phyloP scores from a whole-genome alignment of 345 rosid genomes.

The Adansonia digitata region DNA sequence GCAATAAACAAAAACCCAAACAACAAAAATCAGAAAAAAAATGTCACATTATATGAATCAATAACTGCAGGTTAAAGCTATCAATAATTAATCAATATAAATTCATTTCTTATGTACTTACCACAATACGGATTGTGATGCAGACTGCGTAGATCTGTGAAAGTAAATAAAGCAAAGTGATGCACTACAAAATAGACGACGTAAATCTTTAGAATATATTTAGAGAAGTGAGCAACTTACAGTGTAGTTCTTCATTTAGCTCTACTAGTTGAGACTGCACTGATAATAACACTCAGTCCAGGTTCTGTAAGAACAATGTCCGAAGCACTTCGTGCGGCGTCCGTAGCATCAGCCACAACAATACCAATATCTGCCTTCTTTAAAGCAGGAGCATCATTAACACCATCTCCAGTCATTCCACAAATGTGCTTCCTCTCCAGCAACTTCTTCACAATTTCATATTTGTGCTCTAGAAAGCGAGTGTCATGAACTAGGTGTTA shows the following conservation, averaged over 20 bases:
- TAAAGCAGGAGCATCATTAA: not conserved
- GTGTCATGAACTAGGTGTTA: not conserved
- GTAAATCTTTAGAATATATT: not conserved
- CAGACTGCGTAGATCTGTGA: conserved; percentile 88
- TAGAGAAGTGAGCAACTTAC: conserved; percentile 33
- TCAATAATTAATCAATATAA: conserved; percentile 6
- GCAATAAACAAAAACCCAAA: conserved; percentile 77
- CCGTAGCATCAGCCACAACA: not conserved
- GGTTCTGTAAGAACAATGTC: not conserved
- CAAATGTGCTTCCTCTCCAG: not conserved
- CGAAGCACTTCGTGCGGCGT: not conserved
- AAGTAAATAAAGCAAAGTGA: not conserved
- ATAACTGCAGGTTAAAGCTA: not conserved
- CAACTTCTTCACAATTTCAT: not conserved
- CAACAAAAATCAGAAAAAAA: conserved; percentile 26
- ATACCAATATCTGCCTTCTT: not conserved
- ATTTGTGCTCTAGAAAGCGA: not conserved
- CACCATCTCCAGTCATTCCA: conserved; percentile 1
- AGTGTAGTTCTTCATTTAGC: conserved; percentile 42
- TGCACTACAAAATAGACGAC: not conserved
- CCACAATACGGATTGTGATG: conserved; percentile 26
- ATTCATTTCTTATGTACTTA: conserved; percentile 26
- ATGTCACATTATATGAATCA: not conserved
- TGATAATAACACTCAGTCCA: not conserved
- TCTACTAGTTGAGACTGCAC: not conserved